Conservation (phyloP, 495 filamentous ascomycete genomes). For the Aspergillus biplanus region DNA sequence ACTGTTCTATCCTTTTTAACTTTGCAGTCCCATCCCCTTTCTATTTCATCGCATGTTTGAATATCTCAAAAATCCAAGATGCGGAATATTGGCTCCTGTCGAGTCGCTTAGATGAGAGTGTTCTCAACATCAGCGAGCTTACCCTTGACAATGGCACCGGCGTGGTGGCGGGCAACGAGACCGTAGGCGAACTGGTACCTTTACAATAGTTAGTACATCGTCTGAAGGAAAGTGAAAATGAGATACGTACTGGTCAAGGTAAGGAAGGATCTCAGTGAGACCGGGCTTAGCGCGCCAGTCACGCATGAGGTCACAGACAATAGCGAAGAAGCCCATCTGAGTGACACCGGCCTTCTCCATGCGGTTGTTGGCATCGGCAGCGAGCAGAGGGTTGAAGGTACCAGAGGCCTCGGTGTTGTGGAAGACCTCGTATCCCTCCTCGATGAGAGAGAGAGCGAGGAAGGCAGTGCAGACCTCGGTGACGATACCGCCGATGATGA, state of each 20-base stretch:
- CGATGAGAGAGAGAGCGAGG: slow-evolving; percentile 69
- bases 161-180: slow-evolving; percentile 52
- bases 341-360: slow-evolving; percentile 72
- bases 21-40: neutral
- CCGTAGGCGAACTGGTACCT: slow-evolving; percentile 53
- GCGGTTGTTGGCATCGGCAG: slow-evolving; percentile 64
- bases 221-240: too few relatives aligned
- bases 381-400: slow-evolving; percentile 58
- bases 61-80: neutral
- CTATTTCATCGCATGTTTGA: neutral
- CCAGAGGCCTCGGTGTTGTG: slow-evolving; percentile 76
- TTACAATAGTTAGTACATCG: too few relatives aligned
- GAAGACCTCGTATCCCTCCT: slow-evolving; percentile 76
- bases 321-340: slow-evolving; percentile 64
- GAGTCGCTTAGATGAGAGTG: slow-evolving; percentile 25
- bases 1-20: neutral
- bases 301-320: slow-evolving; percentile 74
- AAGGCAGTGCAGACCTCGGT: slow-evolving; percentile 81
- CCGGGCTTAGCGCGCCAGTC: slow-evolving; percentile 78
- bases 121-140: slow-evolving; percentile 42
- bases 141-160: slow-evolving; percentile 51
- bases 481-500: slow-evolving; percentile 74
- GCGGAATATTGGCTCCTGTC: too few relatives aligned
- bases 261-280: slow-evolving; percentile 62
- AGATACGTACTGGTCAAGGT: slow-evolving; percentile 64